Evolutionary conservation across 768 basidiomycete species (phyloP), one percentile per base, ranked within the genome.

Genomic region (Boletus bicolor): DNA sequence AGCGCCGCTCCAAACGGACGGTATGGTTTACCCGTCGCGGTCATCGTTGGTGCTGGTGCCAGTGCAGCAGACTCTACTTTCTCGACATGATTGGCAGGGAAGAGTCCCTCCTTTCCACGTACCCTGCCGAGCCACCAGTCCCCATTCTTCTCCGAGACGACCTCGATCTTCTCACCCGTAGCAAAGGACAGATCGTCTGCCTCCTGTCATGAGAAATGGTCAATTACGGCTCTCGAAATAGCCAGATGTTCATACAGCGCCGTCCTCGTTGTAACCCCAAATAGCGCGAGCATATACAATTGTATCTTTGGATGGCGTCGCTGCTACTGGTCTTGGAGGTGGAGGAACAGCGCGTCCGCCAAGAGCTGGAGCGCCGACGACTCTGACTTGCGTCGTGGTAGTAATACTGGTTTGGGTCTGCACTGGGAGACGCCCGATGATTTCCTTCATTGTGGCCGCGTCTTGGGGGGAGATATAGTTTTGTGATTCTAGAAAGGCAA

Each of bases 91-190:
- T 82, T 82, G 12, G 86, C 79, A 0, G 92, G 93, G 76, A 94
- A 91, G 37, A 93, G 77, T 5, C 86, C 92, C 52, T 85, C 80
- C 55, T 74, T 78, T 26, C 85, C 85, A 35, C 84, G 79, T 53
- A 79, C 63, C 56, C 71, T 77, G 28, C 93, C 92, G 8, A 79
- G 82, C 91, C 91, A 96, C 93, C 93, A 94, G 68, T 94, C 93
- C 4, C 76, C 76, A 55, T 93, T 92, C 44, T 83, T 87, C 67
- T 93, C 89, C 55, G 86, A 82, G 41, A 89, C 68, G 54, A 96
- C 79, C 54, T 91, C 88, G 55, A 96, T 81, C 44, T 83, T 75
- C 64, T 94, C 93, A 4, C 91, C 93, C 0, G 80, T 70, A 28
- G 74, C 68, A 77, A 96, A 93, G 1, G 84, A 81, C 8, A 96